phyloP scores from a whole-genome alignment of 176 grass and related monocot species.

The Paspalum vaginatum region DNA sequence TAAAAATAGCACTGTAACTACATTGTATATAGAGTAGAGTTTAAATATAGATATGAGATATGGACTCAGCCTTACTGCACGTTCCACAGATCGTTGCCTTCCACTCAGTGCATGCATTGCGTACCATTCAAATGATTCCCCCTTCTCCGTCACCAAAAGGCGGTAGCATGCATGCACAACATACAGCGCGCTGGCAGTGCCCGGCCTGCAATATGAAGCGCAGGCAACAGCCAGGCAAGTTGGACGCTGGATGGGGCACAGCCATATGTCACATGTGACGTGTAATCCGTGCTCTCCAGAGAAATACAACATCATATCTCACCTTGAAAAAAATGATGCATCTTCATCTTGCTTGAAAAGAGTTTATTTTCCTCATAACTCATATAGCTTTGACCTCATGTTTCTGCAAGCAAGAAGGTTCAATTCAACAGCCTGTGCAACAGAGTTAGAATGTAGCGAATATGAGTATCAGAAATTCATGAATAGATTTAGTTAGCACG shows the following conservation, averaged over 20 bases:
- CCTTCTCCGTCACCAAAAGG: neutral
- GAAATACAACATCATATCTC: no score
- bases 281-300: neutral
- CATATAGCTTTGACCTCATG: neutral
- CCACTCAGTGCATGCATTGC: constrained; percentile 17
- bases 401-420: neutral
- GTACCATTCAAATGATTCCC: constrained; percentile 3
- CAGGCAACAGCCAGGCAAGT: neutral
- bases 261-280: neutral
- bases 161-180: neutral
- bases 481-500: no score
- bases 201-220: neutral
- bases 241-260: neutral
- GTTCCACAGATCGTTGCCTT: neutral
- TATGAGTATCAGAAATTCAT: no score
- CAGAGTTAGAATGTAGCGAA: no score
- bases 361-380: neutral
- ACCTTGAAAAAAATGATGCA: neutral
- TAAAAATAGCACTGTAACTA: no score
- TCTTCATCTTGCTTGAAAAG: neutral
- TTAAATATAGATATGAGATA: no score
- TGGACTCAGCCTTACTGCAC: no score
- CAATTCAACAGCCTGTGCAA: no score
- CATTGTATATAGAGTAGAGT: no score
- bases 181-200: neutral